These are phyloP conservation scores for Blastobotrys capitulatus DNA, from an alignment of 1,139 yeast genomes.

Conservation along the genomic window DNA sequence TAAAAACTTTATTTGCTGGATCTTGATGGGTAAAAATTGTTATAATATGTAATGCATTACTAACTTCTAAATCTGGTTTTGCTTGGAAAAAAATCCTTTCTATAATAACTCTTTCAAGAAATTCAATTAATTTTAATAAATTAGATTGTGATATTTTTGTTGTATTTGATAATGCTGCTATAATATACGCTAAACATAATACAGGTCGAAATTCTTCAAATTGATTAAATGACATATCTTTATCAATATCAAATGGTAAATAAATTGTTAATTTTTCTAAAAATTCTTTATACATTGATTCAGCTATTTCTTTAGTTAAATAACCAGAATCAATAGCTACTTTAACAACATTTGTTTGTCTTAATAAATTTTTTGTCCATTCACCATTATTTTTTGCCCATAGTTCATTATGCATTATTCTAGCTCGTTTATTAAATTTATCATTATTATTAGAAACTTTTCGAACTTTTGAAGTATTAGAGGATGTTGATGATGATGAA, in stretches of 20 bases:
- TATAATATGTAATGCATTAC: slow-evolving; percentile 2
- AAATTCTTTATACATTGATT: slow-evolving; percentile 36
- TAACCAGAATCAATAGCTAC: slow-evolving; percentile 37
- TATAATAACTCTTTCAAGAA: slow-evolving; percentile 6
- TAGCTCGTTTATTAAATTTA: neutral
- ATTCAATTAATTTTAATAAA: slow-evolving; percentile 1
- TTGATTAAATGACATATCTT: slow-evolving; percentile 1
- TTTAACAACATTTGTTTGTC: slow-evolving; percentile 35
- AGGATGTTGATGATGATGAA: no score
- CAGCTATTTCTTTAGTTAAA: slow-evolving; percentile 30
- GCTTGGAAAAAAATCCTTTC: slow-evolving; percentile 9
- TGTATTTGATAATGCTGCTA: slow-evolving; percentile 5
- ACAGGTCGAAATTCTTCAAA: slow-evolving; percentile 7
- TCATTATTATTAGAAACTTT: neutral
- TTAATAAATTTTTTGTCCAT: slow-evolving; percentile 3
- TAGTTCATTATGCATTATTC: neutral
- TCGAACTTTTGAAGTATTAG: no score
- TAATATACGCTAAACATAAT: slow-evolving; percentile 5
- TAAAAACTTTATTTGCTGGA: slow-evolving; percentile 7
- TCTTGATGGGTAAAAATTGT: slow-evolving; percentile 5
- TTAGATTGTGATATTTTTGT: neutral
- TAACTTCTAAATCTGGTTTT: slow-evolving; percentile 5
- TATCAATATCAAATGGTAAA: slow-evolving; percentile 6
- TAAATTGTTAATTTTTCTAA: slow-evolving; percentile 36
- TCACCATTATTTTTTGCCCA: neutral